Percentiles rank a stretch among this genome's conserved stretches.
These are phyloP conservation scores for Aspergillus caelatus DNA, from an alignment of 2,329 filamentous ascomycete species.

Conservation along the genomic window DNA sequence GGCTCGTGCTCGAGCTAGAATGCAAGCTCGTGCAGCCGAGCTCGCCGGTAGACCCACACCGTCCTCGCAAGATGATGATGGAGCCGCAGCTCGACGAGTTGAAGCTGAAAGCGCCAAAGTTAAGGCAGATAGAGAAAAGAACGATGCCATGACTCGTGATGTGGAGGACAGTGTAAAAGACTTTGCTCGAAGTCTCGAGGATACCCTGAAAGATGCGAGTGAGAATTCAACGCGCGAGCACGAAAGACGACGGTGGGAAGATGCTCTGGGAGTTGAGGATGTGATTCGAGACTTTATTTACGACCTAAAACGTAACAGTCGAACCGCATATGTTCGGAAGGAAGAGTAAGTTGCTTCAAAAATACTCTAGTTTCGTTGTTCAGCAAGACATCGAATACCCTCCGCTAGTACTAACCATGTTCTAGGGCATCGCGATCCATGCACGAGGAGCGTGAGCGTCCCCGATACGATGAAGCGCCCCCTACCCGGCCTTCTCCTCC, in stretches of 20 bases:
- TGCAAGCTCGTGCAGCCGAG: conserved; percentile 95
- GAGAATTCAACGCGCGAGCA: conserved; percentile 80
- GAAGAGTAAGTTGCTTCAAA: conserved; percentile 53
- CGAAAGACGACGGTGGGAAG: conserved; percentile 92
- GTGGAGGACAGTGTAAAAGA: conserved; percentile 95
- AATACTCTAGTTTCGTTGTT: background rate
- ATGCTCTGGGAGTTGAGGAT: conserved; percentile 92
- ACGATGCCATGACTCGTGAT: conserved; percentile 94
- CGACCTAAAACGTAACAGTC: conserved; percentile 85
- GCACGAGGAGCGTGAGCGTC: conserved; percentile 59
- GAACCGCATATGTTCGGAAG: conserved; percentile 69
- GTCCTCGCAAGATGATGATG: conserved; percentile 69
- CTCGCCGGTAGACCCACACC: conserved; percentile 80
- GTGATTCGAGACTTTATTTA: conserved; percentile 98
- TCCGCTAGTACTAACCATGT: background rate
- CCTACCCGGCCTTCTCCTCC: conserved; percentile 47
- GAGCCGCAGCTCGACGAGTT: conserved; percentile 77
- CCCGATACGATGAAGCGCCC: conserved; percentile 54
- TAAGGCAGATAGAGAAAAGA: conserved; percentile 84
- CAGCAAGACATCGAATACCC: background rate
- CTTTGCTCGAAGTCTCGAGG: conserved; percentile 81
- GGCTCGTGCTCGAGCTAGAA: conserved; percentile 93
- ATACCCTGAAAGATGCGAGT: conserved; percentile 79
- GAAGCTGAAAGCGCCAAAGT: conserved; percentile 85
- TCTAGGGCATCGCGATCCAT: conserved; percentile 58